Evolutionary conservation across 192 early-diverging fungal genomes (phyloP).

Genomic region (Coemansia reversa): DNA sequence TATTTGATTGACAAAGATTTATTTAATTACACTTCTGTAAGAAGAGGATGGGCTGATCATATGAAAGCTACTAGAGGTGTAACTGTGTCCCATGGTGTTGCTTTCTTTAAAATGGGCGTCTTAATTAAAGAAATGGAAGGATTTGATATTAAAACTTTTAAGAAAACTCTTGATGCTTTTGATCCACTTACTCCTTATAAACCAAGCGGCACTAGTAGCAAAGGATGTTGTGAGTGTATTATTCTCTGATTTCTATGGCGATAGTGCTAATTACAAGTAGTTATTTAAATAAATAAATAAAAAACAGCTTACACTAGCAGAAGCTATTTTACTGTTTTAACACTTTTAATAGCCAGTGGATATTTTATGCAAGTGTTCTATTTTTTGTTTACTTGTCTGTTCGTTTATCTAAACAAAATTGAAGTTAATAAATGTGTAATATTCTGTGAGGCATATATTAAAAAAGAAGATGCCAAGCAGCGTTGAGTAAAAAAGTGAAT

Average conservation of each 20-base stretch:
- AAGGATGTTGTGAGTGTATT: not conserved
- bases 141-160: not conserved
- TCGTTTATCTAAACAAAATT: no score
- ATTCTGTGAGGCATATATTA: no score
- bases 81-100: slow-evolving; percentile 2
- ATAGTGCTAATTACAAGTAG: not conserved
- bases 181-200: not conserved
- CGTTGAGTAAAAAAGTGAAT: no score
- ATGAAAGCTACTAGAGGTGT: not conserved
- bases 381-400: no score
- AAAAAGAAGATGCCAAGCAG: no score
- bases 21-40: not conserved
- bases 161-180: not conserved
- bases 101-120: not conserved
- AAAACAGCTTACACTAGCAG: no score
- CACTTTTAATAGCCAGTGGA: no score
- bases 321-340: no score
- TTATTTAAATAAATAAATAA: not conserved
- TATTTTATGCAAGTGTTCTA: no score
- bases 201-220: not conserved
- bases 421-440: no score
- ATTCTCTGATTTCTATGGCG: not conserved
- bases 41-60: not conserved
- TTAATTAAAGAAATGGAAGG: not conserved
- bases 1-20: not conserved